Conservation (phyloP, 2,329 filamentous ascomycete genomes). For the Purpureocillium takamizusanense region DNA sequence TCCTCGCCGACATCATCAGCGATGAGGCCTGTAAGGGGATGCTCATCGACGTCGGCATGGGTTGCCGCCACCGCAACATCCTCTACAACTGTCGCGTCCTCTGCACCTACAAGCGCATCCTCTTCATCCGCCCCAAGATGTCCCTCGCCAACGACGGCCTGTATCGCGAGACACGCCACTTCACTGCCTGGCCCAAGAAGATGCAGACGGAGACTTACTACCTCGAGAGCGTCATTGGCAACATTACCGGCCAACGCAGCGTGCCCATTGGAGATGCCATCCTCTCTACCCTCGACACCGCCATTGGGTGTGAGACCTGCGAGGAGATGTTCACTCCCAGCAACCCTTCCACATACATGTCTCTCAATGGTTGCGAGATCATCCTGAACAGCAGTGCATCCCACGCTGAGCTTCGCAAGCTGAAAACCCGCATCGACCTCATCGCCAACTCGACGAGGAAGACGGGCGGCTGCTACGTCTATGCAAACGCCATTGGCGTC, state of each 20-base stretch:
- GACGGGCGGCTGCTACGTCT: constrained; percentile 45
- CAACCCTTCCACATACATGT: constrained; percentile 5
- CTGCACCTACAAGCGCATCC: constrained; percentile 15
- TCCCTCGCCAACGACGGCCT: constrained; percentile 25
- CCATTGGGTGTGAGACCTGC: constrained; percentile 25
- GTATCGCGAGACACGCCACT: constrained; percentile 26
- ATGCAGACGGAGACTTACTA: constrained; percentile 23
- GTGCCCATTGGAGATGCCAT: constrained; percentile 30
- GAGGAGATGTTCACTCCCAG: constrained; percentile 16
- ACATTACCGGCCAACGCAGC: constrained; percentile 21
- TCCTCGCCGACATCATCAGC: constrained; percentile 17
- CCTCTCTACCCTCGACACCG: constrained; percentile 24
- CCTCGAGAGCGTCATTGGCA: constrained; percentile 18
- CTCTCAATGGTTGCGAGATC: constrained; percentile 55
- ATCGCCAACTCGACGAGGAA: constrained; percentile 51
- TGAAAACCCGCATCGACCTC: constrained; percentile 53
- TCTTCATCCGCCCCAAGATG: constrained; percentile 13
- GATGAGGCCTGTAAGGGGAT: constrained; percentile 16
- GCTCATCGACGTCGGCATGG: constrained; percentile 17
- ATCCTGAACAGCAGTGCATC: constrained; percentile 60
- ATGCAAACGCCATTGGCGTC: constrained; percentile 24
- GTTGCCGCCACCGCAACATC: constrained; percentile 18
- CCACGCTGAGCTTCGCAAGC: constrained; percentile 53
- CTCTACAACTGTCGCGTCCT: constrained; percentile 26
- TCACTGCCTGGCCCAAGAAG: constrained; percentile 26